Evolutionary conservation across 139 green algal genomes (phyloP).

Genomic region (Edaphochlamys debaryana): DNA sequence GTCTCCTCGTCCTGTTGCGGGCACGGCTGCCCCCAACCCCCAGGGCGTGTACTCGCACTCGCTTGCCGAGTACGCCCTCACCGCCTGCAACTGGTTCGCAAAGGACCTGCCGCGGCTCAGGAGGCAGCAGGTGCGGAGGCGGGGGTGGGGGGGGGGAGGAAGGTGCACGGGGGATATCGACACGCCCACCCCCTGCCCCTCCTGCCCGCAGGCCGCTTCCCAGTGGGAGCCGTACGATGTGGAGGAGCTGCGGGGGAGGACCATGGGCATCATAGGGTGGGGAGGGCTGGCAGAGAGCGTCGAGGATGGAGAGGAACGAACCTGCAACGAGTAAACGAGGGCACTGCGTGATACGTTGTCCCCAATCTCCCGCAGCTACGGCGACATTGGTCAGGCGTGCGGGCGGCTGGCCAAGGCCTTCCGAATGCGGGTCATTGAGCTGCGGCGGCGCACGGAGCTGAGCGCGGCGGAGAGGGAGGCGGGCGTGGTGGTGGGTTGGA

Average conservation of each 20-base stretch:
- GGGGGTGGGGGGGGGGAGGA: no score
- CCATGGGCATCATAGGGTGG: constrained; percentile 77
- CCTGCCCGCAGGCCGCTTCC: background rate
- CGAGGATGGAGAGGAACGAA: no score
- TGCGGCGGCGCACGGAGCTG: constrained; percentile 69
- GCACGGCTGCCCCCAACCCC: no score
- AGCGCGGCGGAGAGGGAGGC: constrained; percentile 60
- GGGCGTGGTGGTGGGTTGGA: constrained; percentile 56
- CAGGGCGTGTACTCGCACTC: constrained; percentile 80
- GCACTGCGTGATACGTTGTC: no score
- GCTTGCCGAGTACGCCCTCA: constrained; percentile 83
- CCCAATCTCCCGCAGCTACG: constrained; percentile 70
- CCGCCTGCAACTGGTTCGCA: constrained; percentile 82
- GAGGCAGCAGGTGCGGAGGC: constrained; percentile 47
- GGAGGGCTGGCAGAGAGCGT: no score
- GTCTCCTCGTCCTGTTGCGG: no score
- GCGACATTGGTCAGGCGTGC: constrained; percentile 75
- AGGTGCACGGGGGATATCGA: no score
- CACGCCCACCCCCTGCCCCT: no score
- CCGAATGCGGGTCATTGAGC: constrained; percentile 75
- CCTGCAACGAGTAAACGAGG: no score
- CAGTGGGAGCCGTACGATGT: constrained; percentile 72
- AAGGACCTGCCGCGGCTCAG: constrained; percentile 76
- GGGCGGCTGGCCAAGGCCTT: constrained; percentile 74
- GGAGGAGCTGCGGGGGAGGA: constrained; percentile 81